Conservation (phyloP, 805 yeast genomes). For the Schizosaccharomyces pombe region DNA sequence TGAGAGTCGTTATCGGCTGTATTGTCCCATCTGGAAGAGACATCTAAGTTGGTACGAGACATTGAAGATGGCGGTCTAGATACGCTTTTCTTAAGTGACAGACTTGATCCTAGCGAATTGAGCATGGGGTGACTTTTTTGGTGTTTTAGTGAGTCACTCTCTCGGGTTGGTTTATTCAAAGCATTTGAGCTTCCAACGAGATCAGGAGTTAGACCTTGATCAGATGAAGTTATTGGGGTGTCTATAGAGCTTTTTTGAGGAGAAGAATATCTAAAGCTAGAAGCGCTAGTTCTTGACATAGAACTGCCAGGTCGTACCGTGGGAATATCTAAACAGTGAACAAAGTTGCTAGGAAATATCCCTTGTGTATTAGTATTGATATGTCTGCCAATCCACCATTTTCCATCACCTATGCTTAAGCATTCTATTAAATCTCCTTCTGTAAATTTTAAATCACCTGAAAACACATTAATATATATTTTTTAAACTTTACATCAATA, state of each 20-base stretch:
- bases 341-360: constrained; percentile 70
- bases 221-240: not conserved
- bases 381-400: constrained; percentile 76
- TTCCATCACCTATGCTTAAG: constrained; percentile 54
- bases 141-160: too few species aligned
- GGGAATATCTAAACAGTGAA: constrained; percentile 24
- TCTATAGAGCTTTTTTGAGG: not conserved
- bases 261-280: not conserved
- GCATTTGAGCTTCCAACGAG: too few species aligned
- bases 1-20: too few species aligned
- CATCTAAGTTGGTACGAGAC: too few species aligned
- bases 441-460: constrained; percentile 59
- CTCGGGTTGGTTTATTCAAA: too few species aligned
- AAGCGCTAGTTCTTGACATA: not conserved
- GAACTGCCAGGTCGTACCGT: not conserved
- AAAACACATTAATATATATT: not conserved
- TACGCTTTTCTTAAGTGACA: too few species aligned
- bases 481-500: not conserved
- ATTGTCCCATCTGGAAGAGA: too few species aligned
- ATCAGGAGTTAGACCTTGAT: not conserved
- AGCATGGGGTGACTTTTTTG: too few species aligned
- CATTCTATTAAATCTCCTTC: constrained; percentile 88
- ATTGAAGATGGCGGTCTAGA: too few species aligned
- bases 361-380: constrained; percentile 65
- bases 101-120: too few species aligned